phyloP scores from a whole-genome alignment of 805 yeast species.

The Metschnikowia koreensis region DNA sequence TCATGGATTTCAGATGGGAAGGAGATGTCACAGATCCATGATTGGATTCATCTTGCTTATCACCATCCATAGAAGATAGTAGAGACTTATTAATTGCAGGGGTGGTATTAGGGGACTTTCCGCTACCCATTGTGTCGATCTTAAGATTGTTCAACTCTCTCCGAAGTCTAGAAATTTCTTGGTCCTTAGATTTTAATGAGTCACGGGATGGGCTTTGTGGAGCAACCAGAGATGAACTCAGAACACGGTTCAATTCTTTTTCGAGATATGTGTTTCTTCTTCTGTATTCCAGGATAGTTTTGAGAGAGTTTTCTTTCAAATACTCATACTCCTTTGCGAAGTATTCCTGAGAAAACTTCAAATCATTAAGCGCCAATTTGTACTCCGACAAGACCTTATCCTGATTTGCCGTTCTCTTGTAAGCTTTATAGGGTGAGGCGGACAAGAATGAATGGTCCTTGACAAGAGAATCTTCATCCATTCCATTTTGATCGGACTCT shows the following conservation, averaged over 20 bases:
- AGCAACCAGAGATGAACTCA: background rate
- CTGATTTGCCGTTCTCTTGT: constrained; percentile 9
- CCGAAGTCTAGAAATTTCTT: constrained; percentile 43
- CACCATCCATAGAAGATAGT: constrained; percentile 11
- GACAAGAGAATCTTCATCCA: constrained; percentile 22
- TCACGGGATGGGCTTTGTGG: constrained; percentile 7
- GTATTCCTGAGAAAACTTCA: constrained; percentile 70
- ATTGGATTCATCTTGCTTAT: constrained; percentile 19
- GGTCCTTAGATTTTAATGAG: constrained; percentile 28
- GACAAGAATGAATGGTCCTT: constrained; percentile 31
- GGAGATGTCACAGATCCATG: constrained; percentile 11
- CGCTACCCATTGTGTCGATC: constrained; percentile 44
- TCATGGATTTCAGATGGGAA: constrained; percentile 25
- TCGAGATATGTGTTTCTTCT: constrained; percentile 51
- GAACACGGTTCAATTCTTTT: constrained; percentile 40
- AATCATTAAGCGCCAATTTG: constrained; percentile 62
- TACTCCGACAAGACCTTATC: constrained; percentile 31
- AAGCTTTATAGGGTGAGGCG: constrained; percentile 22
- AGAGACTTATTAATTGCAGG: constrained; percentile 6
- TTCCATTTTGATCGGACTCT: background rate
- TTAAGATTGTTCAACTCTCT: constrained; percentile 44
- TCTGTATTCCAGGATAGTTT: constrained; percentile 52
- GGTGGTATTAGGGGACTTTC: constrained; percentile 10
- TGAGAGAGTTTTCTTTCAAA: constrained; percentile 55
- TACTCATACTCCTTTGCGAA: constrained; percentile 66